phyloP scores from a whole-genome alignment of 108 stramenopile species.

The Cyclotella sp. region DNA sequence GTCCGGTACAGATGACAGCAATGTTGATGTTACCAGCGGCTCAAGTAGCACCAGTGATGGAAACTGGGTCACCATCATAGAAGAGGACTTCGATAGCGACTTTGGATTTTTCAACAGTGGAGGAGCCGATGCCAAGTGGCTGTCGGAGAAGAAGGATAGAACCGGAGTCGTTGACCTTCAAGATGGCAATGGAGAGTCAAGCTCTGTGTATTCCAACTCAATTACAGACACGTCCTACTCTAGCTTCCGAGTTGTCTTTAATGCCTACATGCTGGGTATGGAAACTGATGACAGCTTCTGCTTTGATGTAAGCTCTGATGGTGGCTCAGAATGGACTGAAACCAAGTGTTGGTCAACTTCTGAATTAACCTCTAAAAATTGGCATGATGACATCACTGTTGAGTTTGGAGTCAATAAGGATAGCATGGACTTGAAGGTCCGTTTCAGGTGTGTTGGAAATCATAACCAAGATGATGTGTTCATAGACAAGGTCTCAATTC shows the following conservation, averaged over 20 bases:
- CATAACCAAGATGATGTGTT: slow-evolving; percentile 10
- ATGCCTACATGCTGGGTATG: slow-evolving; percentile 5
- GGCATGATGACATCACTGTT: slow-evolving; percentile 26
- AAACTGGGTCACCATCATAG: slow-evolving; percentile 14
- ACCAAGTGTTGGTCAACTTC: slow-evolving; percentile 16
- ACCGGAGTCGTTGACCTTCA: slow-evolving; percentile 23
- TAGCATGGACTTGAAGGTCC: neutral
- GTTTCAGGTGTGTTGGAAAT: slow-evolving; percentile 6
- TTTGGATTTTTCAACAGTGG: slow-evolving; percentile 22
- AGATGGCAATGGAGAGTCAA: neutral
- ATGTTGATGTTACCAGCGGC: neutral
- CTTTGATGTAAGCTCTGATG: slow-evolving; percentile 19
- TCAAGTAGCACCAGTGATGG: neutral
- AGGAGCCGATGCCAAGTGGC: slow-evolving; percentile 3
- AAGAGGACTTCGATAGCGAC: slow-evolving; percentile 18
- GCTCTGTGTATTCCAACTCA: slow-evolving; percentile 11
- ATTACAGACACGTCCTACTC: slow-evolving; percentile 23
- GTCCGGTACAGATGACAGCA: neutral
- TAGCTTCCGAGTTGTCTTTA: slow-evolving; percentile 13
- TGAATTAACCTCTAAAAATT: slow-evolving; percentile 15
- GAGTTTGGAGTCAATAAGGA: slow-evolving; percentile 3
- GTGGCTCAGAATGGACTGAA: slow-evolving; percentile 15
- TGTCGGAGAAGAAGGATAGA: neutral
- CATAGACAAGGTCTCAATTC: slow-evolving; percentile 16
- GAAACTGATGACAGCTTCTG: slow-evolving; percentile 26